Base-by-base conservation (phyloP, 169 alveolate species). In the Toxoplasma gondii region DNA sequence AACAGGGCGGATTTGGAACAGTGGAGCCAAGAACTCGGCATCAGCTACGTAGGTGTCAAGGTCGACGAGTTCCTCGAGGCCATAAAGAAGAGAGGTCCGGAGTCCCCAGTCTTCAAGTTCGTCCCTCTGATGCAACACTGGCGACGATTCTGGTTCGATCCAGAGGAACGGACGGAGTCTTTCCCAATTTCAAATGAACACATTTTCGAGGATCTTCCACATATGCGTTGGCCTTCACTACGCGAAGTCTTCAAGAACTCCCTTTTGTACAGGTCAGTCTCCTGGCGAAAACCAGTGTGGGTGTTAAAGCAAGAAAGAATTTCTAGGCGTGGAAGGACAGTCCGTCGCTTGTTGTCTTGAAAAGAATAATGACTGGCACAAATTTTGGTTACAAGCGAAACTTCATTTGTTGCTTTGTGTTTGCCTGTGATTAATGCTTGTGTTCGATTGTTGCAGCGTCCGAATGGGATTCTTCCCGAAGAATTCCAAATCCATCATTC, bases 121-220 rank as follows among this genome's bases (percentile, higher is more conserved):
- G 97, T 96, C 86, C 97, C 97, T 2, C 95, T 96, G 45, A 96
- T 96, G 96, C 96, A 95, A 74, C 93, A 94, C 88, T 95, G 97
- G 97, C 88, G 96, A 29, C 92, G 95, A 41, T 96, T 88, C 88
- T 96, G 97, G 97, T 96, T 95, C 87, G 96, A 94, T 80, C 39
- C 94, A 9, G 94, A 64, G 54, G 96, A 94, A 43, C 94, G 96
- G 70, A 94, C 95, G 19, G 94, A 81, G 58, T 95, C 95, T n/a
- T 95, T 95, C 70, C 97, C 97, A 27, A 95, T 96, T 22, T 91
- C 92, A 78, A 95, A 92, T 78, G 54, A 87, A 34, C 88, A 96
- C 74, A 93, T 96, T 24, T 93, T 90, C 88, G 97, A 95, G 82
- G 97, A 95, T 43, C 90, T 96, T 24, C 97, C 97, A 27, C 94